phyloP scores from a whole-genome alignment of 23 red algal species.

The Agarophyton chilense region DNA sequence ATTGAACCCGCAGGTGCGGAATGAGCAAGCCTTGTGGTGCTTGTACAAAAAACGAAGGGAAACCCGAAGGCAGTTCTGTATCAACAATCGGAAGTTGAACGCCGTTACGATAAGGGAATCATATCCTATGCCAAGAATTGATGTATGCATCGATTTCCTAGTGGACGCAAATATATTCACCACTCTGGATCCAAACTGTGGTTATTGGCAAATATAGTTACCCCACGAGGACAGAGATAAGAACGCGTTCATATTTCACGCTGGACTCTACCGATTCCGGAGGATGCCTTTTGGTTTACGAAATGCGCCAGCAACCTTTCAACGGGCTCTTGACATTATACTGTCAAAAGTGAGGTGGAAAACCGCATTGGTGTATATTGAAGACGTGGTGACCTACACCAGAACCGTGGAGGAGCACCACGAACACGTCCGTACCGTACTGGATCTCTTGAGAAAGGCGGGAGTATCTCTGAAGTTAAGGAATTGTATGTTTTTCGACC shows the following conservation, averaged over 20 bases:
- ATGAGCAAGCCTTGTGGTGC: too few species aligned
- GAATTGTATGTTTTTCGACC: conserved; percentile 6
- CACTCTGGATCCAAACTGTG: conserved; percentile 12
- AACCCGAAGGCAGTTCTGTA: too few species aligned
- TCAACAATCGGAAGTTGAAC: too few species aligned
- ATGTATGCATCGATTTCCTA: conserved; percentile 3
- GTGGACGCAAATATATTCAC: background rate
- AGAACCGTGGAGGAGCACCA: background rate
- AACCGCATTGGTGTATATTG: background rate
- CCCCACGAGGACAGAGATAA: background rate
- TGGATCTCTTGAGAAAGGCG: background rate
- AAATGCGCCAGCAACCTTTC: conserved; percentile 38
- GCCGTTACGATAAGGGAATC: too few species aligned
- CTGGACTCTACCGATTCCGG: background rate
- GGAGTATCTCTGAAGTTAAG: background rate
- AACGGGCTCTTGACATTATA: conserved; percentile 8
- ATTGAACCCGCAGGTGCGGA: too few species aligned
- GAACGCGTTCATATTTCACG: background rate
- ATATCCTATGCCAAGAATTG: too few species aligned
- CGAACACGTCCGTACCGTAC: background rate
- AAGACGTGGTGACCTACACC: conserved; percentile 14
- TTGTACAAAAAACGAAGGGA: too few species aligned
- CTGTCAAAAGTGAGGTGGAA: conserved; percentile 20
- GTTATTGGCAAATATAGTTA: conserved; percentile 20
- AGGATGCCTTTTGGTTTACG: conserved; percentile 6